Base-by-base conservation (phyloP, 805 yeast species). In the Saccharomycopsis sp. region DNA sequence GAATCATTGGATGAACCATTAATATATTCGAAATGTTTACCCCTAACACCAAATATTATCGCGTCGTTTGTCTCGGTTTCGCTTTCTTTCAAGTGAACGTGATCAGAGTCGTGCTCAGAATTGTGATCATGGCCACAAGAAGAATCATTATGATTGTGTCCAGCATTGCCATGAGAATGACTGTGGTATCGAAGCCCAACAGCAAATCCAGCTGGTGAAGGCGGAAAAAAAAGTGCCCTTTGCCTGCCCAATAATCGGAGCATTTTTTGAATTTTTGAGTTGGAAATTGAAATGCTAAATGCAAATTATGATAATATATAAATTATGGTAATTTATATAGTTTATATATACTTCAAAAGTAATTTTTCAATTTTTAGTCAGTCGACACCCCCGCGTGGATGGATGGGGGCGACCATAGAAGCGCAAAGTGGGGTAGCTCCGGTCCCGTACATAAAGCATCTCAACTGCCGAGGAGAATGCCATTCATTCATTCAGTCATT, bases 61-160 rank as follows among this genome's bases (percentile, higher is more conserved):
- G 62, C 55, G 46, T 70, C 74, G 51, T 68, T 70, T 21, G 55
- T 45, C 46, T 68, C 72, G 0, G 69, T 62, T 51, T 70, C 74
- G 2, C 72, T 68, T 46, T 63, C 64, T 33, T 63, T 60, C 41
- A 69, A 45, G 53, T 68, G 72, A 20, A 66, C 56, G 52, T 69
- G 74, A 28, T 65, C 67, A 51, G 65, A 64, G 38, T 59, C 63
- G 9, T 39, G 34, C 31, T 28, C 40, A 19, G 40, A 22, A 6
- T 21, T 16, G 13, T 26, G 47, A 5, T 29, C 45, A 36, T 31
- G 41, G 19, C 44, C 48, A 19, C 55, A 56, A 1, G 54, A 42
- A 37, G 56, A n/a, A n/a, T n/a, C 58, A 14, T 52, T 51, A 36
- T 42, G 51, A 4, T 33, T 38, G 36, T 51, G 51, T 3, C 44